Evolutionary conservation across 2,329 filamentous ascomycete genomes (phyloP).

Genomic region (Scortechinia acanthostroma): DNA sequence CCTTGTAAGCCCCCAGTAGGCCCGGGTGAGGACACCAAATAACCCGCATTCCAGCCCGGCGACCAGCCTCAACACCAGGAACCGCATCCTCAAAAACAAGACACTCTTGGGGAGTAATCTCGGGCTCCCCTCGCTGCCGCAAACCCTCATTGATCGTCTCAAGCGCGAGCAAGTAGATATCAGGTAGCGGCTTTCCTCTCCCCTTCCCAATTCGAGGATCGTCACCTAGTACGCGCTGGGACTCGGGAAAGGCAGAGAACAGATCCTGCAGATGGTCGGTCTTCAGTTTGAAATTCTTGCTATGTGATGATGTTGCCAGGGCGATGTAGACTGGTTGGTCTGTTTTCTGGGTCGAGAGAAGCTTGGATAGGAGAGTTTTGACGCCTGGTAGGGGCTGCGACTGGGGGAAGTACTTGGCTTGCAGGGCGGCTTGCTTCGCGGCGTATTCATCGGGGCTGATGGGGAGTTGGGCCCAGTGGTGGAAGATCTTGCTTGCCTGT

Average conservation of each 20-base stretch:
- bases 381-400: slow-evolving; percentile 60
- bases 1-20: slow-evolving; percentile 28
- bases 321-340: slow-evolving; percentile 41
- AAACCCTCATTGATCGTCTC: slow-evolving; percentile 53
- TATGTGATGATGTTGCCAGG: slow-evolving; percentile 57
- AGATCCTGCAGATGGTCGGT: slow-evolving; percentile 22
- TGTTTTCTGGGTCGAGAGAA: slow-evolving; percentile 18
- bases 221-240: slow-evolving; percentile 56
- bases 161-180: slow-evolving; percentile 67
- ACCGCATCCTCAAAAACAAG: slow-evolving; percentile 72
- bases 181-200: slow-evolving; percentile 64
- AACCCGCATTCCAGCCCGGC: slow-evolving; percentile 67
- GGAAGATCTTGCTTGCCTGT: slow-evolving; percentile 14
- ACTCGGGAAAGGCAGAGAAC: slow-evolving; percentile 32
- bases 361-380: slow-evolving; percentile 37
- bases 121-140: slow-evolving; percentile 27
- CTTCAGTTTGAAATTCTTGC: slow-evolving; percentile 54
- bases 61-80: slow-evolving; percentile 62
- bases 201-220: slow-evolving; percentile 54
- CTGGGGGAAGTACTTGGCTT: slow-evolving; percentile 47
- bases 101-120: slow-evolving; percentile 57
- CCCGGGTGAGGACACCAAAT: slow-evolving; percentile 65
- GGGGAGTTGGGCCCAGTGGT: slow-evolving; percentile 64
- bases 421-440: slow-evolving; percentile 39
- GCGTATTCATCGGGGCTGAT: slow-evolving; percentile 53